phyloP scores from a whole-genome alignment of 768 basidiomycete genomes.

The Boletus patriciae region DNA sequence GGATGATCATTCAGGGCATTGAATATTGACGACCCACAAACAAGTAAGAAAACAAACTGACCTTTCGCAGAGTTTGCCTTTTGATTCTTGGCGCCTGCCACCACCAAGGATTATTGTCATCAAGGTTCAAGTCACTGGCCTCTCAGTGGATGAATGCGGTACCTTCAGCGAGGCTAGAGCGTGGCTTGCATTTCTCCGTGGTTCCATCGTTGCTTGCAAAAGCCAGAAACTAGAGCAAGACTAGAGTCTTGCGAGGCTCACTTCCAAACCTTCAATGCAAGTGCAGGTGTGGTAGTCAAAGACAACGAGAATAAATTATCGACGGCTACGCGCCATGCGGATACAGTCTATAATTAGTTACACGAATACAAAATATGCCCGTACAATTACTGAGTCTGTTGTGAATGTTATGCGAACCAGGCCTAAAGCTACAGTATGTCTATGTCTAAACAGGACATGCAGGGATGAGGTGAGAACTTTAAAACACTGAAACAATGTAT shows the following conservation, averaged over 20 bases:
- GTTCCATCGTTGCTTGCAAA: slow-evolving; percentile 24
- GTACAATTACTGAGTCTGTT: not conserved
- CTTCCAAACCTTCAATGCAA: not conserved
- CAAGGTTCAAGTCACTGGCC: not conserved
- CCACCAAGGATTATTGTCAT: not conserved
- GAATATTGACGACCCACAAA: not conserved
- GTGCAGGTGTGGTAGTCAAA: not conserved
- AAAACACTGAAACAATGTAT: slow-evolving; percentile 9
- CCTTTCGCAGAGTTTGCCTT: slow-evolving; percentile 55
- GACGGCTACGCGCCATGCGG: not conserved
- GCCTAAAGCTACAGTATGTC: slow-evolving; percentile 12
- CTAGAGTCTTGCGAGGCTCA: not conserved
- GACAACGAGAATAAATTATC: not conserved
- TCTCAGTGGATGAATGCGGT: not conserved
- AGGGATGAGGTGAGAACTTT: not conserved
- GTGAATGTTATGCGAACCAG: not conserved
- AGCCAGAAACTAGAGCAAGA: not conserved
- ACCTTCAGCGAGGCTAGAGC: slow-evolving; percentile 30
- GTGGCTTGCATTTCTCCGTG: slow-evolving; percentile 15
- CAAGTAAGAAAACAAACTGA: slow-evolving; percentile 14
- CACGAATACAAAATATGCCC: slow-evolving; percentile 1
- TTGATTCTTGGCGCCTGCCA: slow-evolving; percentile 45
- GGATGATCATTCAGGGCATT: slow-evolving; percentile 1
- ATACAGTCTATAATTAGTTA: slow-evolving; percentile 3
- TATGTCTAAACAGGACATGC: slow-evolving; percentile 12